phyloP scores from a whole-genome alignment of 2,329 filamentous ascomycete genomes.

The Penicillium sp. region DNA sequence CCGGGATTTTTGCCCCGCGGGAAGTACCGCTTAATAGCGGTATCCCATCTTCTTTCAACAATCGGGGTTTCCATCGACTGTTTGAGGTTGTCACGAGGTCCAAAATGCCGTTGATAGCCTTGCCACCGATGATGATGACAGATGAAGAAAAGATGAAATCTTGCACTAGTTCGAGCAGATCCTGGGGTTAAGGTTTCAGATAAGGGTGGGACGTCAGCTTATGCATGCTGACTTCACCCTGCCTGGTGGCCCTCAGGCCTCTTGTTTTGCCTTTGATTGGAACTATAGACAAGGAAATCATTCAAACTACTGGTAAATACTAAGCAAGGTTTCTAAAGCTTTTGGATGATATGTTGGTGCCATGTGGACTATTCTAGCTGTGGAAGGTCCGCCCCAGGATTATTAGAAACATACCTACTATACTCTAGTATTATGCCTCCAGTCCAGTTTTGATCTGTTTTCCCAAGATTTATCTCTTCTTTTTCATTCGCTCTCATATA shows the following conservation, averaged over 20 bases:
- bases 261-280: background rate
- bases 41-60: slow-evolving; percentile 12
- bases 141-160: background rate
- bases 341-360: background rate
- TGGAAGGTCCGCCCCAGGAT: background rate
- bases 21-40: slow-evolving; percentile 35
- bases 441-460: background rate
- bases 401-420: background rate
- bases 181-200: slow-evolving; percentile 14
- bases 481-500: background rate
- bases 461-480: background rate
- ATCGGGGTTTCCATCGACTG: slow-evolving; percentile 7
- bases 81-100: slow-evolving; percentile 19
- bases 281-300: background rate
- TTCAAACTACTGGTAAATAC: background rate
- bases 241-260: background rate
- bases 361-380: background rate
- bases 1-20: slow-evolving; percentile 30
- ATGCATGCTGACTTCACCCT: slow-evolving; percentile 25
- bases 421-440: background rate
- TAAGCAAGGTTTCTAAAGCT: background rate
- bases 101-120: slow-evolving; percentile 21
- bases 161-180: background rate
- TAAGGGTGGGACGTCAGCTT: slow-evolving; percentile 19
- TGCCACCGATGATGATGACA: slow-evolving; percentile 10